Base-by-base conservation (phyloP, 1,139 yeast genomes). In the Blastobotrys raffinosifermentans region DNA sequence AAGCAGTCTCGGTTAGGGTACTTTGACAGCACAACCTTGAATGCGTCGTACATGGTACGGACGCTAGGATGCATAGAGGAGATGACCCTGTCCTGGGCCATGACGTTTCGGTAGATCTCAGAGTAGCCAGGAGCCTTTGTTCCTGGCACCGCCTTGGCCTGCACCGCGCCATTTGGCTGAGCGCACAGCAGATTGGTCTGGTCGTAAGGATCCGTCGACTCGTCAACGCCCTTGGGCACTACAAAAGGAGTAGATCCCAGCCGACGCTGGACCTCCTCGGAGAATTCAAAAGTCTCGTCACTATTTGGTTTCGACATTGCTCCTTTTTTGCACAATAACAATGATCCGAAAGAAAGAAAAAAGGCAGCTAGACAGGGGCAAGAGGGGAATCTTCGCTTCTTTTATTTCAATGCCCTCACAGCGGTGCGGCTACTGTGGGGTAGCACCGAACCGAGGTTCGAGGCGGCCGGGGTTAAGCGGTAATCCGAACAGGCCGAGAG, bases 41-140 rank as follows among this genome's bases (percentile, higher is more conserved):
- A 75, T 31, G 70, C 60, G 18, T 69, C 70, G 48, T 71, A 66
- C 23, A 70, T 60, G 2, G 86, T 79, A 30, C 55, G 54, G 39
- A 80, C 54, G 2, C 64, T 52, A 2, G 80, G 76, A 47, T 77
- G 80, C 17, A 63, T 48, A 16, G 73, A 67, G 9, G 67, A 57
- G 22, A 72, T 49, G 39, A 80, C 61, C 15, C 54, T 47, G 15
- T 71, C 66, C 52, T 73, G 76, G 7, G 7, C 27, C 7, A 8
- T 6, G 11, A 8, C 27, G 7, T 25, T 8, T 51, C 86, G 63
- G 55, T 73, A 80, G 29, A 76, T 51, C 2, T 72, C 60, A 9
- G 84, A 75, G 53, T 54, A 72, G 1, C 83, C 83, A 1, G 64
- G 62, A 45, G 54, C 55, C 40, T 58, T 59, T 30, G 79, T 45